Evolutionary conservation across 768 basidiomycete genomes (phyloP), one percentile per base, ranked within the genome.

Genomic region (Lactarius pseudohatsudake): DNA sequence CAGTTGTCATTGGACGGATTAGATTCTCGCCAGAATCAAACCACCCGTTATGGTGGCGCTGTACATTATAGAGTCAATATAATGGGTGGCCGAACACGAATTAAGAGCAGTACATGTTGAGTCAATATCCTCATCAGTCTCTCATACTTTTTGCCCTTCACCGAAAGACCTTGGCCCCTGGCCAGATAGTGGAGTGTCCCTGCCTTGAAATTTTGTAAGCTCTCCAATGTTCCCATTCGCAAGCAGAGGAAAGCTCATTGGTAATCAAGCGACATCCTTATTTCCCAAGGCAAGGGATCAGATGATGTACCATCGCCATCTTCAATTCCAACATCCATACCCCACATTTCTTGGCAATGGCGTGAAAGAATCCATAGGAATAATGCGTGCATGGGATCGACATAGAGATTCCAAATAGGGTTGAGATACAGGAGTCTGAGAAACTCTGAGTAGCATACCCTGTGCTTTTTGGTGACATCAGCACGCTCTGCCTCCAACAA

Each of bases 351-450:
- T 20, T 20, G 18, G 54, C 71, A 72, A 61, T 72, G 71, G n/a
- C 59, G 53, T 16, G 57, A 53, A 10, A 72, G 66, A 2, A 32
- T 22, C 4, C 67, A 54, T 20, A 74, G 38, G 20, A 69, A 64
- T 2, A 74, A 41, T 13, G 54, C 32, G 64, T 75, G 74, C 74
- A 75, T 75, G 30, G 72, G 13, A 28, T 75, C 75, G 4, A 73
- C 50, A 8, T 22, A 58, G 1, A 58, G 6, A 72, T 40, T 18
- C 55, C 20, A 57, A 62, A 70, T 18, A 40, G 60, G 16, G 38
- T 67, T 11, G 68, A 65, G 32, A 68, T 59, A 75, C 75, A 73
- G 41, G 41, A 57, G 73, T 9, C 57, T 10, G 15, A 58, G 36
- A n/a, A 58, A 61, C 36, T 73, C 67, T 0, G 72, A 73, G 67